Conservation (phyloP, 371 early-diverging fungal species). For the Syncephalis plumigaleata region DNA sequence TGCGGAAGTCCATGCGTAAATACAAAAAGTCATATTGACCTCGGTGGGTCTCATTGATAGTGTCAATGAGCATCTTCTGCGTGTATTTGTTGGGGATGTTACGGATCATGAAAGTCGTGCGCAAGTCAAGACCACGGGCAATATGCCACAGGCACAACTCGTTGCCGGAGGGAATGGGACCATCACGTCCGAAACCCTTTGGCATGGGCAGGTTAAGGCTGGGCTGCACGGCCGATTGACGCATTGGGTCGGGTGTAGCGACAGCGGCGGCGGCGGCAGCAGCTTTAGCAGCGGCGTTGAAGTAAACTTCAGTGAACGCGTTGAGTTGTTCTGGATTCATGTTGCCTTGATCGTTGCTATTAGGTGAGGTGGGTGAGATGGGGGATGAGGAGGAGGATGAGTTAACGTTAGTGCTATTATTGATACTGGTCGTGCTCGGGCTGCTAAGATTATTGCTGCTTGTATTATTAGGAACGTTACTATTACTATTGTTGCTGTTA, state of each 20-base stretch:
- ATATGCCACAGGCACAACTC: constrained; percentile 8
- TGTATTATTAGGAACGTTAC: no score
- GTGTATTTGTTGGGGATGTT: constrained; percentile 87
- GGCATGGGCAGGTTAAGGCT: neutral
- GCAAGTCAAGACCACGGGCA: constrained; percentile 25
- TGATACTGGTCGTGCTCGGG: no score
- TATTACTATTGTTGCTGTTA: no score
- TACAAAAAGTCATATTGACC: constrained; percentile 76
- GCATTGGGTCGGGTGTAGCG: neutral
- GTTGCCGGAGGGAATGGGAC: neutral
- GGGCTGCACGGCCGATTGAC: neutral
- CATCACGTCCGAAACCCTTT: neutral
- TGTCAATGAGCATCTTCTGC: constrained; percentile 60
- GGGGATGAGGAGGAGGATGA: no score
- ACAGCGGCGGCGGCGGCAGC: neutral
- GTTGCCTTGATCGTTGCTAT: no score
- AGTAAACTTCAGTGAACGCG: neutral
- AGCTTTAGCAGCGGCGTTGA: neutral
- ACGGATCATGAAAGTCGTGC: constrained; percentile 83
- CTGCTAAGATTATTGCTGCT: no score
- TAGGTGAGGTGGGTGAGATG: no score
- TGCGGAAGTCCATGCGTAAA: constrained; percentile 80
- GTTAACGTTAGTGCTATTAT: no score
- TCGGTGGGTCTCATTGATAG: constrained; percentile 57
- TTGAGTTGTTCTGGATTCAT: no score